phyloP scores from a whole-genome alignment of 164 flowering plant genomes.

The Tinospora cordifolia region DNA sequence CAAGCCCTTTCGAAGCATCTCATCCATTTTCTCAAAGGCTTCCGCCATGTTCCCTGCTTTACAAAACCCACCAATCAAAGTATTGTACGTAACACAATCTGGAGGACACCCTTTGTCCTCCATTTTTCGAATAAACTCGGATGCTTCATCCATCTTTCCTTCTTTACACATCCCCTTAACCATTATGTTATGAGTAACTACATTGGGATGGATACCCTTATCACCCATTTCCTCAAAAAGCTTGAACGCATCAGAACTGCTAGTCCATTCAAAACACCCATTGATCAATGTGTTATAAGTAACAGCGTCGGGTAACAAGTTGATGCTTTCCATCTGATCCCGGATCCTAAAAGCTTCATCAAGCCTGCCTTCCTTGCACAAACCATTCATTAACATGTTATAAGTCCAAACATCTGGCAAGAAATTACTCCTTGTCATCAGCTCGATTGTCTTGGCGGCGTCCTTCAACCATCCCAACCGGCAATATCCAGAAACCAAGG shows the following conservation, averaged over 20 bases:
- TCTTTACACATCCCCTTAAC: slow-evolving; percentile 62
- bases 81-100: slow-evolving; percentile 64
- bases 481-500: slow-evolving; percentile 69
- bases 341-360: slow-evolving; percentile 57
- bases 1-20: slow-evolving; percentile 57
- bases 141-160: slow-evolving; percentile 64
- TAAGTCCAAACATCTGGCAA: slow-evolving; percentile 73
- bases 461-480: slow-evolving; percentile 63
- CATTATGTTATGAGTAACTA: slow-evolving; percentile 45
- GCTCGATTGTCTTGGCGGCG: slow-evolving; percentile 47
- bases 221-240: slow-evolving; percentile 52
- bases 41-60: slow-evolving; percentile 49
- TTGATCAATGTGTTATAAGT: slow-evolving; percentile 77
- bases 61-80: slow-evolving; percentile 59
- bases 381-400: slow-evolving; percentile 63
- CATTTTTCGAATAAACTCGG: slow-evolving; percentile 37
- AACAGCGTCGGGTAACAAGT: slow-evolving; percentile 56
- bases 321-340: slow-evolving; percentile 61
- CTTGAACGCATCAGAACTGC: slow-evolving; percentile 34
- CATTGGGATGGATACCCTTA: slow-evolving; percentile 52
- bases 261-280: slow-evolving; percentile 43
- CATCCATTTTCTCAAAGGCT: slow-evolving; percentile 60
- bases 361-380: slow-evolving; percentile 51
- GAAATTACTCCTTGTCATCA: slow-evolving; percentile 47
- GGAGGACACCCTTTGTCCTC: slow-evolving; percentile 54